Base-by-base conservation (phyloP, 305 asterid genomes). In the Withania somnifera region DNA sequence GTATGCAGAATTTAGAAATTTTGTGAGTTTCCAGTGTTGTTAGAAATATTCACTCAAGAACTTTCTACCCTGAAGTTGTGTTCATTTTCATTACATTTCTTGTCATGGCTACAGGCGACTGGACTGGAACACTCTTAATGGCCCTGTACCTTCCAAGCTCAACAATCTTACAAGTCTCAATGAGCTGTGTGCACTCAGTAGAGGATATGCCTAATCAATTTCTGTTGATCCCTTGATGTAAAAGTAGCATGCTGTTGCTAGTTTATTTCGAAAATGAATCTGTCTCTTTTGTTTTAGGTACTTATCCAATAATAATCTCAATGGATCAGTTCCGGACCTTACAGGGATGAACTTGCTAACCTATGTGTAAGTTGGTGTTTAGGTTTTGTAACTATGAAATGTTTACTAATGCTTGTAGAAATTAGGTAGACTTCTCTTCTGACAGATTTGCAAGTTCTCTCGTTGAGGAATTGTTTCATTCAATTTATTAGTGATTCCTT, bases 271-370 rank as follows among this genome's bases (percentile, higher is more conserved):
- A 77, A 15, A 67, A 78, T 71, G 66, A 7, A 67, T 77, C 63
- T 75, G 84, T 82, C 56, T 57, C 30, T 64, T 84, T 54, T 28
- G 81, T 67, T 47, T 11, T 88, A 95, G 98, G 92, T 90, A 90
- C 91, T 87, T 95, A 87, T 91, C 98, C 26, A 92, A 91, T 87
- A 95, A 95, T 77, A 86, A 90, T 40, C 90, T 95, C 85, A 79
- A 17, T 17, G 98, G 98, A 79, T 84, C 78, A 67, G 78, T 93
- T 71, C 98, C 98, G 38, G 83, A 93, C 79, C 93, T 95, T 69
- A 60, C 91, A 20, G 89, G 89, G 85, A 86, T 95, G 95, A 81
- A 40, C 86, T 66, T 81, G 17, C 92, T 95, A 38, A 67, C 64
- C 81, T 87, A 89, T 47, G 80, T 95, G 98, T 95, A 91, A 91